Percentiles rank a stretch among this genome's conserved stretches.
phyloP scores from a whole-genome alignment of 345 rosid species.

The Microcos paniculata region DNA sequence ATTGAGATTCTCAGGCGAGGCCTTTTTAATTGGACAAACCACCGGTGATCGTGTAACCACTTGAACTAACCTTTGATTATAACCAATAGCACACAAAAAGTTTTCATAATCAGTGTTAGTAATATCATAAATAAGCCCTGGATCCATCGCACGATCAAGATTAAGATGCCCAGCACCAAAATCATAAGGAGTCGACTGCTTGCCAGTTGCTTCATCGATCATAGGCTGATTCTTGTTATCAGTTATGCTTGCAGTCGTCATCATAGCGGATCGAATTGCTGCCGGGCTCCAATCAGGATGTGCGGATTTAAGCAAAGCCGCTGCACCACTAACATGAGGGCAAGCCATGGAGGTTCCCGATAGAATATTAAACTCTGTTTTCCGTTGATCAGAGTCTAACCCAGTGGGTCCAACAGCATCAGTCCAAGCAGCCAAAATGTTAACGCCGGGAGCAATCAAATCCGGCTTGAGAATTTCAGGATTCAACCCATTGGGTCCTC shows the following conservation, averaged over 20 bases:
- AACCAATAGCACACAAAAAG: slow-evolving; percentile 68
- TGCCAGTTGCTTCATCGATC: slow-evolving; percentile 77
- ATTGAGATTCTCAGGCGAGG: slow-evolving; percentile 65
- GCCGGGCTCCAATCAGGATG: slow-evolving; percentile 85
- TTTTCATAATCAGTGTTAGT: slow-evolving; percentile 60
- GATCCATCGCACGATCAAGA: slow-evolving; percentile 76
- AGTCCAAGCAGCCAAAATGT: slow-evolving; percentile 88
- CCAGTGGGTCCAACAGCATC: slow-evolving; percentile 76
- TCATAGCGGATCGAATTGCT: slow-evolving; percentile 71
- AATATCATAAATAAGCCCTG: slow-evolving; percentile 71
- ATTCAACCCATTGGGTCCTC: slow-evolving; percentile 74
- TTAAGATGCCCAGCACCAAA: slow-evolving; percentile 68
- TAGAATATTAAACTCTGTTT: slow-evolving; percentile 72
- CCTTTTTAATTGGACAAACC: slow-evolving; percentile 53
- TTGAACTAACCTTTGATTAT: slow-evolving; percentile 61
- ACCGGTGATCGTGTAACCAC: slow-evolving; percentile 61
- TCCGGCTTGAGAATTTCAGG: slow-evolving; percentile 81
- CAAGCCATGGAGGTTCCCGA: slow-evolving; percentile 91
- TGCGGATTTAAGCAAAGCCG: slow-evolving; percentile 79
- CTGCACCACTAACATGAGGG: slow-evolving; percentile 81
- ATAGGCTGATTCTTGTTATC: slow-evolving; percentile 48
- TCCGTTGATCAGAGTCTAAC: slow-evolving; percentile 57
- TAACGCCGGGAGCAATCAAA: slow-evolving; percentile 74
- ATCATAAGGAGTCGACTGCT: slow-evolving; percentile 58
- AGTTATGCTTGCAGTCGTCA: slow-evolving; percentile 66